These are phyloP conservation scores for Ceratocystiopsis minuta DNA, from an alignment of 2,329 filamentous ascomycete species.

Conservation along the genomic window DNA sequence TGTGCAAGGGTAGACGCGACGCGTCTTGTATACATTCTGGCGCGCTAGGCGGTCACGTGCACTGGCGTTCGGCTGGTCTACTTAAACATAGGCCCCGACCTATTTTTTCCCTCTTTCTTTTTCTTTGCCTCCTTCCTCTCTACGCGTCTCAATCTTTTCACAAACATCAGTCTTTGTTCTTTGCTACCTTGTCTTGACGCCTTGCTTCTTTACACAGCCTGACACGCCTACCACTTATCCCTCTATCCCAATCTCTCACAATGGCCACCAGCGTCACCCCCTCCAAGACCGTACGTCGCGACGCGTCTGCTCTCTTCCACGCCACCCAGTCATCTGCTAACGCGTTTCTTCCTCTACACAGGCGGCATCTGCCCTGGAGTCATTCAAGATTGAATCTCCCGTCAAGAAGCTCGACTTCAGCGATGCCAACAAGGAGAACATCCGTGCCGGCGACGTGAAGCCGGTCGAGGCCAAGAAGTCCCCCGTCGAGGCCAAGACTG, in stretches of 20 bases:
- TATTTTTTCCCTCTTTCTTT: slow-evolving; percentile 5
- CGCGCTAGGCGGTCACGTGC: slow-evolving; percentile 8
- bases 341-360: slow-evolving; percentile 22
- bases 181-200: background rate
- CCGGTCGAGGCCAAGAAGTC: slow-evolving; percentile 33
- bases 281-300: slow-evolving; percentile 16
- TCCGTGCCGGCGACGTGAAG: slow-evolving; percentile 29
- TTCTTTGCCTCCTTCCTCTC: background rate
- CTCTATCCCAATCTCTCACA: slow-evolving; percentile 15
- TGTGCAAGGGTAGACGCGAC: slow-evolving; percentile 5
- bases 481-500: slow-evolving; percentile 22
- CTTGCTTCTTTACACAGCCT: too few species aligned
- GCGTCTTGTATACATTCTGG: slow-evolving; percentile 6
- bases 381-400: slow-evolving; percentile 83
- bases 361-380: slow-evolving; percentile 74
- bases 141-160: slow-evolving; percentile 2
- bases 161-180: background rate
- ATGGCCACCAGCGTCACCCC: slow-evolving; percentile 45
- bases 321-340: slow-evolving; percentile 14
- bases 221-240: too few species aligned
- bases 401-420: slow-evolving; percentile 77
- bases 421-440: slow-evolving; percentile 66
- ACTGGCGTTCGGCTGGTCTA: slow-evolving; percentile 9
- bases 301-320: slow-evolving; percentile 3
- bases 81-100: slow-evolving; percentile 9